Base-by-base conservation (phyloP, 768 basidiomycete species). In the Rubroboletus satanas region DNA sequence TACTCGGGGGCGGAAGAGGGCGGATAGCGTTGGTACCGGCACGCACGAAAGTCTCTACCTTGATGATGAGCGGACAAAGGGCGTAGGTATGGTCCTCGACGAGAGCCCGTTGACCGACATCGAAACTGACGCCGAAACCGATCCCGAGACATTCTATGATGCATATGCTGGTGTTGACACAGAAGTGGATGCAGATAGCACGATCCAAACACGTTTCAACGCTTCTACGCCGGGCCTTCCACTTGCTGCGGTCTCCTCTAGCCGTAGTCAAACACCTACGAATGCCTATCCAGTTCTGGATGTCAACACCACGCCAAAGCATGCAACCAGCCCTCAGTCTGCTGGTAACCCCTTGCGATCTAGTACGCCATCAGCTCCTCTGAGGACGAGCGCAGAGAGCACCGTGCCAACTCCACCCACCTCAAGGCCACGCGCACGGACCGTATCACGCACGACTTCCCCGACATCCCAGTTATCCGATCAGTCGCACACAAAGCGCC, bases 41-140 rank as follows among this genome's bases (percentile, higher is more conserved):
- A 71, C 76, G 7, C 75, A 83, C 55, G 85, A 78, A 43, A 90
- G 89, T 61, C 70, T 90, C 50, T 83, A 82, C 59, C 73, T 92
- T 50, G 88, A 90, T 56, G 80, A 89, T 43, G 80, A 82, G 28
- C 72, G 71, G 29, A 74, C 74, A 28, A 66, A 67, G 26, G 74
- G 74, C 41, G 70, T 73, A 18, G 80, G 73, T 12, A 79, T 79
- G 62, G 88, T 93, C 35, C 65, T 90, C 55, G 89, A 93, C 64
- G 90, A 93, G 67, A 73, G 71, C 53, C 90, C 90, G 9, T 74
- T 82, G 45, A 90, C 88, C 9, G 91, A 92, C 71, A 66, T 90
- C 21, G 89, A 90, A 28, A 78, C 73, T 28, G 87, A 73, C 43
- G 63, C 58, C n/a, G 75, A 76, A 35, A 64, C 60, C 31, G 75